Evolutionary conservation across 192 early-diverging fungal genomes (phyloP).

Genomic region (Mycoemilia scoparia): DNA sequence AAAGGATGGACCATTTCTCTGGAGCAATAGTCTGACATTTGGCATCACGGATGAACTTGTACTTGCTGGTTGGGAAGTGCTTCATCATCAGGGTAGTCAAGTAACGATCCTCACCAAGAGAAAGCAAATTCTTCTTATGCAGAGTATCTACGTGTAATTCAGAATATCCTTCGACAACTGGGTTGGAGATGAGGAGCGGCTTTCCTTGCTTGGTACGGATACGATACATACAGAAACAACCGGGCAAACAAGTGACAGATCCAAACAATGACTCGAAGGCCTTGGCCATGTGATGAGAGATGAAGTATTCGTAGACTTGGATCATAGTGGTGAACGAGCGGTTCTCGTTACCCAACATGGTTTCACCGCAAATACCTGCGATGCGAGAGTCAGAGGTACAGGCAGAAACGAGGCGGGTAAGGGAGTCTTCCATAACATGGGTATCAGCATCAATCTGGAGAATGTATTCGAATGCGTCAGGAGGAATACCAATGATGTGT

Average conservation of each 20-base stretch:
- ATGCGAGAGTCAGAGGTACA: slow-evolving; percentile 52
- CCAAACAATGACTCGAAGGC: slow-evolving; percentile 57
- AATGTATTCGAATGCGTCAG: slow-evolving; percentile 49
- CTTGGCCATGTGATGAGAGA: slow-evolving; percentile 73
- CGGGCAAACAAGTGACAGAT: slow-evolving; percentile 56
- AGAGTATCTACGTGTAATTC: slow-evolving; percentile 77
- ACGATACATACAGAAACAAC: slow-evolving; percentile 69
- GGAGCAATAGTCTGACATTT: slow-evolving; percentile 68
- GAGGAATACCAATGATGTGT: slow-evolving; percentile 74
- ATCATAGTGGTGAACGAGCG: slow-evolving; percentile 86
- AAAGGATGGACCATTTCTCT: slow-evolving; percentile 57
- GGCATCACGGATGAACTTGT: slow-evolving; percentile 70
- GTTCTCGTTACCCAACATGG: slow-evolving; percentile 67
- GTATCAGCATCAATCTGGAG: slow-evolving; percentile 66
- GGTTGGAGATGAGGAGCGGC: slow-evolving; percentile 63
- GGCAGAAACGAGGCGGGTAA: slow-evolving; percentile 68
- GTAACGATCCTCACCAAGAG: slow-evolving; percentile 87
- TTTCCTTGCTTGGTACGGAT: slow-evolving; percentile 30
- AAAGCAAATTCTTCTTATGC: slow-evolving; percentile 85
- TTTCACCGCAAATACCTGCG: slow-evolving; percentile 82
- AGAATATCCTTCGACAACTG: slow-evolving; percentile 65
- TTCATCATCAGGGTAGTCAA: slow-evolving; percentile 88
- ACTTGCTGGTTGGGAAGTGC: slow-evolving; percentile 77
- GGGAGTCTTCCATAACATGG: slow-evolving; percentile 53
- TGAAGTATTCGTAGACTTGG: slow-evolving; percentile 80